These are phyloP conservation scores for Psophocarpus tetragonolobus DNA, from an alignment of 306 rosid genomes.

Conservation along the genomic window DNA sequence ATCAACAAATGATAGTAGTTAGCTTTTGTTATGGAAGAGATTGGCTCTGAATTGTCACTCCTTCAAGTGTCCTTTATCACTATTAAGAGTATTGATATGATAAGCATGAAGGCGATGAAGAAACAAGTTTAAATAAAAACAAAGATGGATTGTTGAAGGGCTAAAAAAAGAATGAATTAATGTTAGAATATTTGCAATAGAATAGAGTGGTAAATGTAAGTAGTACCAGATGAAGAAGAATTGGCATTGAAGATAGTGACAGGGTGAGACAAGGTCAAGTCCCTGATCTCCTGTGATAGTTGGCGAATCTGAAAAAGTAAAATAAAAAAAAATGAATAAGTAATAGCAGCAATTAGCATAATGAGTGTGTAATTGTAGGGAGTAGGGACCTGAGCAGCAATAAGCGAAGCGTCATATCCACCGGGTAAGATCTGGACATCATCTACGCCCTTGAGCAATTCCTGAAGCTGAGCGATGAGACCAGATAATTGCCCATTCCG, in stretches of 20 bases:
- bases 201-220: not conserved
- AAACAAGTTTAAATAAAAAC: not conserved
- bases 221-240: slow-evolving; percentile 52
- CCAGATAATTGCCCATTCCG: slow-evolving; percentile 66
- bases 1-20: too few relatives aligned
- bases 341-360: not conserved
- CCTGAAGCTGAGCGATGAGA: slow-evolving; percentile 71
- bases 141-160: not conserved
- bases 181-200: too few relatives aligned
- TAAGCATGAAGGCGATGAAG: not conserved
- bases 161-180: too few relatives aligned
- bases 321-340: not conserved
- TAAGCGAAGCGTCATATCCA: slow-evolving; percentile 49
- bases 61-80: too few relatives aligned
- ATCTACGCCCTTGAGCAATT: slow-evolving; percentile 56
- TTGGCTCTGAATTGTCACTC: too few relatives aligned
- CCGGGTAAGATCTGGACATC: slow-evolving; percentile 55
- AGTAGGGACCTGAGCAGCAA: slow-evolving; percentile 82
- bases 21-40: too few relatives aligned
- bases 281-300: slow-evolving; percentile 75
- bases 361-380: too few relatives aligned
- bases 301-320: slow-evolving; percentile 68
- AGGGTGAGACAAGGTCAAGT: slow-evolving; percentile 63
- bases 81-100: too few relatives aligned
- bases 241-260: slow-evolving; percentile 60